Percentiles rank a stretch among this genome's conserved stretches.
phyloP scores from a whole-genome alignment of 106 monocot species.

The Vanilla planifolia region DNA sequence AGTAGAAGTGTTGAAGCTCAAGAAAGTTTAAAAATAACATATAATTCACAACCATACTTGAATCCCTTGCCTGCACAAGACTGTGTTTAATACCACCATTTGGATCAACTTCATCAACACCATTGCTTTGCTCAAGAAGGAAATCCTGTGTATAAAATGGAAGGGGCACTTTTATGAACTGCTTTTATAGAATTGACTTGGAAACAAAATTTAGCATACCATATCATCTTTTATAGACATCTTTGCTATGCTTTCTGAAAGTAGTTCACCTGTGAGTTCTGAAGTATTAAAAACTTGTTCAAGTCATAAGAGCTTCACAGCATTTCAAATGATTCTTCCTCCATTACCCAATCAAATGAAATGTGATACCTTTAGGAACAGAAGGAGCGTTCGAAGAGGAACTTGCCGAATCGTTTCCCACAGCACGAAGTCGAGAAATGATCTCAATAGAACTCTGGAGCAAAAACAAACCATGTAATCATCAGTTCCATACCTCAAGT shows the following conservation, averaged over 20 bases:
- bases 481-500: too few relatives aligned
- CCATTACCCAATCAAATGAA: neutral
- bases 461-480: neutral
- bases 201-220: conserved; percentile 23
- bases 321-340: neutral
- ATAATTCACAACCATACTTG: neutral
- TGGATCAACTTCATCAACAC: conserved; percentile 26
- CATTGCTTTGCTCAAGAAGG: conserved; percentile 45
- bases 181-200: neutral
- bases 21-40: neutral
- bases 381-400: conserved; percentile 64
- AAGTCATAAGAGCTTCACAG: neutral
- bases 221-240: conserved; percentile 45
- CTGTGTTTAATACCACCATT: conserved; percentile 28
- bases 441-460: conserved; percentile 81
- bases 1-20: neutral
- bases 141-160: conserved; percentile 30
- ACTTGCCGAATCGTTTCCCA: conserved; percentile 50
- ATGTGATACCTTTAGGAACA: conserved; percentile 42
- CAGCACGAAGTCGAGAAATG: conserved; percentile 52
- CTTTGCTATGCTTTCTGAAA: conserved; percentile 56
- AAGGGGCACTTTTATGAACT: neutral
- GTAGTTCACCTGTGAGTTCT: conserved; percentile 88
- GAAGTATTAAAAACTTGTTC: neutral
- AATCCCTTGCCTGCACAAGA: conserved; percentile 36